Conservation (phyloP, 2,329 filamentous ascomycete species). For the Cercospora zeae-maydis region DNA sequence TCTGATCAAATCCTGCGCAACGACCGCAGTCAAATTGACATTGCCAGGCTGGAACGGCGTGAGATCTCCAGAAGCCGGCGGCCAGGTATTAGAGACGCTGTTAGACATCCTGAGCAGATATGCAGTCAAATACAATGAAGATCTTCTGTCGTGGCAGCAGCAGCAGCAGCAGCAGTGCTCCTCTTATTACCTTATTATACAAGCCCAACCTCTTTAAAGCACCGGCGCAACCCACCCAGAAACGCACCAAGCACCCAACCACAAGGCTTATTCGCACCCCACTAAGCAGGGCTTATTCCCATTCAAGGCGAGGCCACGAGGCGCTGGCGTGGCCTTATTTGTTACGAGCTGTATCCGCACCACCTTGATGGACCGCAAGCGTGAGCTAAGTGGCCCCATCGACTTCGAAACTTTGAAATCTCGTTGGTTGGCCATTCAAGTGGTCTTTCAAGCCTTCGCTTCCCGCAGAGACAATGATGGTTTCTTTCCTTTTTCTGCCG, state of each 20-base stretch:
- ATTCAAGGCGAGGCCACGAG: conserved; percentile 16
- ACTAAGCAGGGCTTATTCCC: background rate
- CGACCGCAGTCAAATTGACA: conserved; percentile 22
- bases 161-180: background rate
- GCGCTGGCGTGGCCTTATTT: conserved; percentile 10
- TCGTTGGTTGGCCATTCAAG: conserved; percentile 5
- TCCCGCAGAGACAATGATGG: background rate
- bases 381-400: background rate
- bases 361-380: conserved; percentile 24
- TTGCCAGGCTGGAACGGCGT: conserved; percentile 10
- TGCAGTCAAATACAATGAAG: background rate
- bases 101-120: background rate
- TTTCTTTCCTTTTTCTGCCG: background rate
- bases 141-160: no score
- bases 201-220: background rate
- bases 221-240: background rate
- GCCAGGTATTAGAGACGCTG: conserved; percentile 6
- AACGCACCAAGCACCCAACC: background rate
- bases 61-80: conserved; percentile 2
- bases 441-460: conserved; percentile 2
- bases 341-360: conserved; percentile 6
- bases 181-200: background rate
- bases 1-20: conserved; percentile 7
- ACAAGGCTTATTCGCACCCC: background rate
- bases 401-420: conserved; percentile 2